phyloP scores from a whole-genome alignment of 2,329 filamentous ascomycete genomes.

The Epichloe festucae region DNA sequence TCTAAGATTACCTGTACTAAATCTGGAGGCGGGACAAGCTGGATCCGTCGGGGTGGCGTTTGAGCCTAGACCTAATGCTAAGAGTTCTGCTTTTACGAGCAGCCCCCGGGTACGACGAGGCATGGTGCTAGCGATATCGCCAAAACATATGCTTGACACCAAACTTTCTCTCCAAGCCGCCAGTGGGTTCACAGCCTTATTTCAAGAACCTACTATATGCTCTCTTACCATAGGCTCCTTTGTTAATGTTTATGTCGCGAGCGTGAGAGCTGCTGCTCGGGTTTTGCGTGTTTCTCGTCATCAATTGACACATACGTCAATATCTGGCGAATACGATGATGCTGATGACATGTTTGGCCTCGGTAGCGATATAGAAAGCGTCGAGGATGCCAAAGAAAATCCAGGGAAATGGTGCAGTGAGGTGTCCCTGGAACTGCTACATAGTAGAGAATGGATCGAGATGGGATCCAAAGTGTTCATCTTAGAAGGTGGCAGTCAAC shows the following conservation, averaged over 20 bases:
- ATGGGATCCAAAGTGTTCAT: slow-evolving; percentile 56
- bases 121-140: slow-evolving; percentile 63
- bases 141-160: slow-evolving; percentile 42
- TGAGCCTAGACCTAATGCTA: slow-evolving; percentile 17
- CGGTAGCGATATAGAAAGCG: slow-evolving; percentile 31
- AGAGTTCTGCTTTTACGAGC: slow-evolving; percentile 7
- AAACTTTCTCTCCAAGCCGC: slow-evolving; percentile 49
- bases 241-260: slow-evolving; percentile 77
- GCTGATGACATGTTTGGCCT: slow-evolving; percentile 46
- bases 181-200: slow-evolving; percentile 58
- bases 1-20: slow-evolving; percentile 67
- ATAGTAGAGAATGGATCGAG: slow-evolving; percentile 61
- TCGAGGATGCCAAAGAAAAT: slow-evolving; percentile 15
- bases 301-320: slow-evolving; percentile 12
- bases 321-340: slow-evolving; percentile 24
- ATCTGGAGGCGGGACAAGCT: slow-evolving; percentile 67
- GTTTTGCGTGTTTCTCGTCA: slow-evolving; percentile 43
- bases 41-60: slow-evolving; percentile 74
- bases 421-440: slow-evolving; percentile 55
- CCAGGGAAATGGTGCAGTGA: slow-evolving; percentile 22
- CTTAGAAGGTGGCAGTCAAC: slow-evolving; percentile 57
- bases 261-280: slow-evolving; percentile 68
- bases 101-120: slow-evolving; percentile 52
- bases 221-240: slow-evolving; percentile 53
- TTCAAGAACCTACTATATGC: slow-evolving; percentile 49